A percentile compares a stretch with the other conserved stretches of the same genome.
These are phyloP conservation scores for Thielaviopsis cerberus DNA, from an alignment of 2,329 filamentous ascomycete genomes.

Conservation along the genomic window DNA sequence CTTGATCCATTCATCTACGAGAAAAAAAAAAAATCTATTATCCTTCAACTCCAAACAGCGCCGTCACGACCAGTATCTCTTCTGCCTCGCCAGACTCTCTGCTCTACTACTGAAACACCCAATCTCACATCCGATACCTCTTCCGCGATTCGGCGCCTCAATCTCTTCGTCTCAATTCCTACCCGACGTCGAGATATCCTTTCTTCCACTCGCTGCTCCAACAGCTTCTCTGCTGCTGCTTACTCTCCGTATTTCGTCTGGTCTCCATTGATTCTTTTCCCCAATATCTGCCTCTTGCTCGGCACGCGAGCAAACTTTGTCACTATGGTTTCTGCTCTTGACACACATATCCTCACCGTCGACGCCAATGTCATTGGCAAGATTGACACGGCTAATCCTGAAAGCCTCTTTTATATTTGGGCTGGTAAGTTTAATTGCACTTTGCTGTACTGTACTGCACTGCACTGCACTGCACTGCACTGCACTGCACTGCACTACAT, in stretches of 20 bases:
- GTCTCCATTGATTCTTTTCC: constrained; percentile 10
- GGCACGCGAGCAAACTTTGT: constrained; percentile 20
- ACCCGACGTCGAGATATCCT: constrained; percentile 5
- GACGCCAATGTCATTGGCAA: constrained; percentile 85
- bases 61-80: not conserved
- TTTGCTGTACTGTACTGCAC: not conserved
- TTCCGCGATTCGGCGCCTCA: constrained; percentile 10
- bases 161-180: constrained; percentile 6
- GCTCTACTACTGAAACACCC: not conserved
- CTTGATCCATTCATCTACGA: too few relatives aligned
- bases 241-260: constrained; percentile 2
- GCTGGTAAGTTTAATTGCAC: constrained; percentile 52
- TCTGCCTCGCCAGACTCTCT: not conserved
- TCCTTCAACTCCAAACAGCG: too few relatives aligned
- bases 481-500: too few relatives aligned
- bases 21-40: too few relatives aligned
- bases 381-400: constrained; percentile 79
- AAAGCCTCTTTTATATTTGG: constrained; percentile 94
- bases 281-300: constrained; percentile 17
- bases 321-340: constrained; percentile 66
- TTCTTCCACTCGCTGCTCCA: not conserved
- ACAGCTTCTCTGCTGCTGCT: not conserved
- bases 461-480: too few relatives aligned
- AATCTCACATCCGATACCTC: not conserved
- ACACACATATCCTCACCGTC: constrained; percentile 74